Evolutionary conservation across 345 rosid species (phyloP), one percentile per base, ranked within the genome.

Genomic region (Melastoma malabathricum): DNA sequence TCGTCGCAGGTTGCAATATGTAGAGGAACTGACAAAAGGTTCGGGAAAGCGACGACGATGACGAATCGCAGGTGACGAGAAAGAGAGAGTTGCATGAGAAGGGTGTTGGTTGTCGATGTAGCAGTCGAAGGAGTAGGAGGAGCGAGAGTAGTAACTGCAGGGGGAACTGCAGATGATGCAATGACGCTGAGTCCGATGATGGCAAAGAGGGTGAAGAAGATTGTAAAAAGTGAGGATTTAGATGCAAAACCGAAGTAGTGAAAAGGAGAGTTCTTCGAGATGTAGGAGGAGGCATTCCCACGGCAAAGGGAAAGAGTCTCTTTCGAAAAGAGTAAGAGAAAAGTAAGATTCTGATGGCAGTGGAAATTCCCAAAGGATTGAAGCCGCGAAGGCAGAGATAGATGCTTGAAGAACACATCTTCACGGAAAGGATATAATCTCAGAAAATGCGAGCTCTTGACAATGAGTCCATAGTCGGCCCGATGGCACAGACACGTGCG

Each of bases 401-500:
- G 65, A 81, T 74, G 82, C 70, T n/a, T 2, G 99, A 93, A 57
- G 83, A 77, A 15, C 66, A 83, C 34, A 64, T 38, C 51, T 77
- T 84, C 43, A 92, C 67, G 61, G 95, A 87, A 64, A 64, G 83
- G 78, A 76, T 88, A 0, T 90, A 88, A 55, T 72, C 75, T 25
- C 93, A 84, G 68, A 92, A 77, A 77, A 84, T 84, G 64, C 71
- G 89, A 13, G 80, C 68, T 5, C 55, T 78, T 25, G 93, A 82
- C 9, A 63, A 66, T 10, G 98, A 92, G 38, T 80, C 73, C 8
- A 60, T 64, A 13, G 97, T 87, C 51, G 97, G 98, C 45, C 98
- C 97, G 48, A 74, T 80, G 76, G 95, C 98, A 0, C 54, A 87
- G 72, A 93, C 97, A 4, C 77, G 72, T 67, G 94, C 90, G 17